Base-by-base conservation (phyloP, 202 grass and related monocot species). In the Zizania palustris region DNA sequence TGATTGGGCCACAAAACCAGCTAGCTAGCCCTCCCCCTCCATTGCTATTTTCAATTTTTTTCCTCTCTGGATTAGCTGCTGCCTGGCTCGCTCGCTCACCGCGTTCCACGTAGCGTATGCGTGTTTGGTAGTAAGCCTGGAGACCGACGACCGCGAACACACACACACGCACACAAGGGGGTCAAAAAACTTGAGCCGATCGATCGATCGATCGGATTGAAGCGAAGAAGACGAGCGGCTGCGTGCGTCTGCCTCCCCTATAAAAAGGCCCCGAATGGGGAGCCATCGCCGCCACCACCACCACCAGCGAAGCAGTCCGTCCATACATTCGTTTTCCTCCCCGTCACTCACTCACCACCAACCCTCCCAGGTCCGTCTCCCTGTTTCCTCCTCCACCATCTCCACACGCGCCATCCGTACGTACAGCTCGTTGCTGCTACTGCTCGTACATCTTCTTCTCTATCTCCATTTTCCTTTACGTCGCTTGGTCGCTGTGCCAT, bases 351-450 rank as follows among this genome's bases (percentile, higher is more conserved):
- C 39, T 68, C 79, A 5, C 36, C 81, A 57, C 42, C 59, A 44
- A 9, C 12, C 60, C 13, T 61, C 19, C 65, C 83, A 88, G 85
- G 85, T 84, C 85, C 64, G 80, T 88, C 5, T 18, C 64, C 71
- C 5, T 49, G 5, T 16, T 11, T 50, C 50, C 4, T 3, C 35
- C 28, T 28, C 28, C 28, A 1, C 28, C 28, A 1, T 2, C 28
- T 28, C 28, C 28, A 28, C 28, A 51, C 69, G 20, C 13, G 50
- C 42, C 77, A 51, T 49, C 56, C 65, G 11, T 45, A 28, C 61
- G 13, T 55, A 55, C 51, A 55, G 51, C 19, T 28, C 1, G 28
- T 28, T 28, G 28, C 2, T 28, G 28, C 28, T 55, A 55, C 51
- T 55, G 49, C 43, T 80, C 77, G 33, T 2, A 49, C 46, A 49